phyloP scores from a whole-genome alignment of 495 filamentous ascomycete genomes.

The Barbatosphaeria neglecta region DNA sequence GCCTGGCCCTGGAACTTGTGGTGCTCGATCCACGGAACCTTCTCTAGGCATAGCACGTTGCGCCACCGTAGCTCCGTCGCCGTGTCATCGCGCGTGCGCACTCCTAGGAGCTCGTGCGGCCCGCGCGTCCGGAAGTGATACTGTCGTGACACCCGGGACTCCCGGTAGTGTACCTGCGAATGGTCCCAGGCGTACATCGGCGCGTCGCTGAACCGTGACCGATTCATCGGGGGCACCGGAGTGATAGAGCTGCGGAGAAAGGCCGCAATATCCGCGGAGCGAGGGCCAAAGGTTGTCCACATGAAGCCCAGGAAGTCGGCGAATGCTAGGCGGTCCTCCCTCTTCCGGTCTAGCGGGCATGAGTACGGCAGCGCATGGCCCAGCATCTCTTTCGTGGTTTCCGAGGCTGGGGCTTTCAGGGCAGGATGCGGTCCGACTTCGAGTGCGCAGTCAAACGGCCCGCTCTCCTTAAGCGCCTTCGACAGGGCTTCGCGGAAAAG shows the following conservation, averaged over 20 bases:
- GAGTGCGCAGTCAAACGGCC: slow-evolving; percentile 31
- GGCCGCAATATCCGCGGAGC: slow-evolving; percentile 9
- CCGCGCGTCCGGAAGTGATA: slow-evolving; percentile 24
- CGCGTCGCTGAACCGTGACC: slow-evolving; percentile 14
- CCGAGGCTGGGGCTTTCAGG: slow-evolving; percentile 33
- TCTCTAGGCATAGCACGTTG: slow-evolving; percentile 33
- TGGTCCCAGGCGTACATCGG: slow-evolving; percentile 43
- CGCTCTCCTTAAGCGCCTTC: slow-evolving; percentile 18
- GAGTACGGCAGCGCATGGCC: slow-evolving; percentile 22
- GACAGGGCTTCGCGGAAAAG: slow-evolving; percentile 42
- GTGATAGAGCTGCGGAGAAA: slow-evolving; percentile 25
- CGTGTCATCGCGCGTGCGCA: slow-evolving; percentile 30
- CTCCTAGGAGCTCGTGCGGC: slow-evolving; percentile 38
- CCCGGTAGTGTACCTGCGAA: slow-evolving; percentile 27
- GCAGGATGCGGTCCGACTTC: slow-evolving; percentile 49
- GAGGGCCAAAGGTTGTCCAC: slow-evolving; percentile 30
- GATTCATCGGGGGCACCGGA: slow-evolving; percentile 10
- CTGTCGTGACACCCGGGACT: slow-evolving; percentile 36
- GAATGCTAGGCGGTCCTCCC: slow-evolving; percentile 27
- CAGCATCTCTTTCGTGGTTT: slow-evolving; percentile 24
- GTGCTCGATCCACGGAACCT: slow-evolving; percentile 25
- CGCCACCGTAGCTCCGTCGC: slow-evolving; percentile 30
- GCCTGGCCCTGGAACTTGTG: slow-evolving; percentile 34
- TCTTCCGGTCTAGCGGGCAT: slow-evolving; percentile 24
- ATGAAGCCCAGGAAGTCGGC: slow-evolving; percentile 35